phyloP scores from a whole-genome alignment of 202 grass and related monocot species.

The Saccharum hybrid region DNA sequence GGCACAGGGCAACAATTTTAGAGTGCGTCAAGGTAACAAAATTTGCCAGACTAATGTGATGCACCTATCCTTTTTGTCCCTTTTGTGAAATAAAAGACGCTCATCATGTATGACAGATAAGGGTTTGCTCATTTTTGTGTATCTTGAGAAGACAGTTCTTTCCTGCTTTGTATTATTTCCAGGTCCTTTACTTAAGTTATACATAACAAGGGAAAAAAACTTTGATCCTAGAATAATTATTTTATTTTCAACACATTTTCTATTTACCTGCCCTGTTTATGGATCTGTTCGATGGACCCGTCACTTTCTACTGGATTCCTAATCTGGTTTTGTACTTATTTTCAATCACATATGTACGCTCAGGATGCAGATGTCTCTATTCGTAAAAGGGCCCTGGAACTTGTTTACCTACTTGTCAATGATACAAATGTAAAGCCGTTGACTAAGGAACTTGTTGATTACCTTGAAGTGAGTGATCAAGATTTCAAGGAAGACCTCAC shows the following conservation, averaged over 20 bases:
- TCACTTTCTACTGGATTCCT: conserved; percentile 3
- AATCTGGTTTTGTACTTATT: conserved; percentile 38
- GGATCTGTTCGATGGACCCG: conserved; percentile 2
- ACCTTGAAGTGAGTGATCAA: conserved; percentile 93
- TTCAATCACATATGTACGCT: conserved; percentile 34
- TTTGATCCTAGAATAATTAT: not conserved
- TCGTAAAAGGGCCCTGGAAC: conserved; percentile 95
- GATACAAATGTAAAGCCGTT: conserved; percentile 91
- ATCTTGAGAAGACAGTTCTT: not conserved
- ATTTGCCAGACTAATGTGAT: conserved; percentile 27
- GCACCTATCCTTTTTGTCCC: conserved; percentile 13
- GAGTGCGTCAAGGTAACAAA: conserved; percentile 93
- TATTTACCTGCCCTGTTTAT: not conserved
- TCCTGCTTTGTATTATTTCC: conserved; percentile 7
- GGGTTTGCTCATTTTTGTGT: conserved; percentile 14
- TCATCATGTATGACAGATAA: not conserved
- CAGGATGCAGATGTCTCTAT: conserved; percentile 99
- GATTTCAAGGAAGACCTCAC: conserved; percentile 98
- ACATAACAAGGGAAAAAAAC: not conserved
- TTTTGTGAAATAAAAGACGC: conserved; percentile 6
- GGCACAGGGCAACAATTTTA: conserved; percentile 92
- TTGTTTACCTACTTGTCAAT: conserved; percentile 90
- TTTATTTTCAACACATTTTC: not conserved
- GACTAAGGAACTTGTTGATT: conserved; percentile 98
- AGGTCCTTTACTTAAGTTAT: not conserved